These are phyloP conservation scores for Evernia prunastri DNA, from an alignment of 495 filamentous ascomycete genomes.

Conservation along the genomic window DNA sequence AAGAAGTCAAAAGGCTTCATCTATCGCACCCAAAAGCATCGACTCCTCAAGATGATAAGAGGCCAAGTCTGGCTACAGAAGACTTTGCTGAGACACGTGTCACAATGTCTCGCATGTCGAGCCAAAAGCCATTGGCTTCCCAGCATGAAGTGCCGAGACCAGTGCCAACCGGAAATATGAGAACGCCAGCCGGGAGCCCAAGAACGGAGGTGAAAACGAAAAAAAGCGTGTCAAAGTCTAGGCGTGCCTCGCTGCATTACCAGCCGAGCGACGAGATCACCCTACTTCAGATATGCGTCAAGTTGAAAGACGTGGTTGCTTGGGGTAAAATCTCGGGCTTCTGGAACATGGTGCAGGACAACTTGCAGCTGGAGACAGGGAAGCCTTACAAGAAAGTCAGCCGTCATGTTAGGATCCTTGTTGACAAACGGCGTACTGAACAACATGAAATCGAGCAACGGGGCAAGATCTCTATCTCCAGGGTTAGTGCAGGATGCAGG, in stretches of 20 bases:
- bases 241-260: neutral
- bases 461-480: neutral
- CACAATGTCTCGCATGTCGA: neutral
- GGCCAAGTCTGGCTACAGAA: neutral
- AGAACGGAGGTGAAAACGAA: neutral
- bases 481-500: slow-evolving; percentile 2
- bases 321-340: neutral
- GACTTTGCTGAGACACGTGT: neutral
- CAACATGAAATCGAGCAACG: neutral
- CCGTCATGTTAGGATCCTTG: neutral
- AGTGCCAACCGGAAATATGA: neutral
- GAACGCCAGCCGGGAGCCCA: no score
- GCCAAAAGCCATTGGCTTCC: neutral
- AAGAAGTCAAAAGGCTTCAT: neutral
- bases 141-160: neutral
- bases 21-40: neutral
- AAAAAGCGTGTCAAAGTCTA: neutral
- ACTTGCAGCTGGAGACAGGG: neutral
- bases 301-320: neutral
- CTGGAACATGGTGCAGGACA: slow-evolving; percentile 1
- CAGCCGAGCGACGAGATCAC: neutral
- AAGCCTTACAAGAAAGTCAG: neutral
- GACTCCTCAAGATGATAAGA: neutral
- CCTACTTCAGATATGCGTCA: slow-evolving; percentile 1
- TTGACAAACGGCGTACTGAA: neutral